Percentiles rank a stretch among this genome's conserved stretches.
phyloP scores from a whole-genome alignment of 2,329 filamentous ascomycete species.

The Colletotrichum incanum region DNA sequence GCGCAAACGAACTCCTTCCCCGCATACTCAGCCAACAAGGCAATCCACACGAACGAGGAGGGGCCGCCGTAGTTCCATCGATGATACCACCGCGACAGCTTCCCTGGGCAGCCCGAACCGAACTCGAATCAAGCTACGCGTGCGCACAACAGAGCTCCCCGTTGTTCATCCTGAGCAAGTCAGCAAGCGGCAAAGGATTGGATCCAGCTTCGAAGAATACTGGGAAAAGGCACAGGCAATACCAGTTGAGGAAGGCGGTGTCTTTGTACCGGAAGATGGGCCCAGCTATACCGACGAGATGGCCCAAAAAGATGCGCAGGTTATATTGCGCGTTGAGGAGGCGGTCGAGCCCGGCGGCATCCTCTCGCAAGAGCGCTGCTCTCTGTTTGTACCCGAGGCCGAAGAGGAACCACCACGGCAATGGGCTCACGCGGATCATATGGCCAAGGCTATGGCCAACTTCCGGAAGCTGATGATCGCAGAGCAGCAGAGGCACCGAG shows the following conservation, averaged over 20 bases:
- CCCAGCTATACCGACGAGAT: constrained; percentile 72
- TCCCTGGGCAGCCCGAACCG: constrained; percentile 48
- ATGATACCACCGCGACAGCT: constrained; percentile 37
- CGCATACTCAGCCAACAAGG: constrained; percentile 56
- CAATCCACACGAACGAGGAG: constrained; percentile 61
- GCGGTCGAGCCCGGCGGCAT: constrained; percentile 83
- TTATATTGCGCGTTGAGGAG: constrained; percentile 79
- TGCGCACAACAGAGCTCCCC: constrained; percentile 66
- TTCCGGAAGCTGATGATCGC: constrained; percentile 85
- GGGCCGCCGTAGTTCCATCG: constrained; percentile 58
- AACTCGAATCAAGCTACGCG: constrained; percentile 65
- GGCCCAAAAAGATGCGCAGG: constrained; percentile 77
- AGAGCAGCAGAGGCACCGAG: constrained; percentile 84
- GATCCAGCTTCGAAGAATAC: constrained; percentile 71
- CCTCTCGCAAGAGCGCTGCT: constrained; percentile 79
- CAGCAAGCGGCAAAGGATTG: constrained; percentile 67
- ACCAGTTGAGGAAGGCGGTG: constrained; percentile 72
- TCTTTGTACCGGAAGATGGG: constrained; percentile 70
- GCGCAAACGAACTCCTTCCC: constrained; percentile 60
- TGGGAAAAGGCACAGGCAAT: constrained; percentile 66
- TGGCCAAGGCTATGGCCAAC: constrained; percentile 83
- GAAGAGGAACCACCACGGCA: constrained; percentile 82
- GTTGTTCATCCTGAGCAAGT: constrained; percentile 73
- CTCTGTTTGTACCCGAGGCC: constrained; percentile 80
- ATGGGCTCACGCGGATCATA: constrained; percentile 90